Evolutionary conservation across 2,329 filamentous ascomycete genomes (phyloP), one percentile per base, ranked within the genome.

Genomic region (Hypocrella siamensis): DNA sequence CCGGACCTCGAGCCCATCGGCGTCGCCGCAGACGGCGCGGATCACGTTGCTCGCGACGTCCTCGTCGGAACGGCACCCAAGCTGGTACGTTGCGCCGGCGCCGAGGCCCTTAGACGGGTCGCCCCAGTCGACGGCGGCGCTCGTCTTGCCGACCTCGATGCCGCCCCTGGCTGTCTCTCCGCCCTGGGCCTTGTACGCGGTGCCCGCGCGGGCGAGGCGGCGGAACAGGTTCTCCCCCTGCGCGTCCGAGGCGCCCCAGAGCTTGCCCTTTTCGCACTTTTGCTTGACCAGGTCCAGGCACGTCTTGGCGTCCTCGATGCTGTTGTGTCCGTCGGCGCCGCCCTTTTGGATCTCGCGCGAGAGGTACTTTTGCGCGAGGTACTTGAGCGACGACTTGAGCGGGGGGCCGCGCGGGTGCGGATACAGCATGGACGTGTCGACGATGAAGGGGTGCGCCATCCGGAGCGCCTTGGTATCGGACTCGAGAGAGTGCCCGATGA

Each of bases 241-340:
- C 2, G 75, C 67, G 27, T 93, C 84, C 31, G 73, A 73, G 0
- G 78, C 79, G 22, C 84, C 90, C 82, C 86, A 98, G 17, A 64
- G 57, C 40, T 80, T 81, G 26, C 90, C 90, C 55, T 82, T 90
- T 52, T 96, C 86, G 52, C 88, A 94, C 53, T 98, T 98, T 48
- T 88, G 78, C 54, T 90, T 93, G 30, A 96, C 75, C 2, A 98
- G 75, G 46, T 96, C 86, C 11, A 98, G 74, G 40, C 85, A 92
- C 3, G 90, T 85, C 41, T 70, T 76, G 11, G 90, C 85, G 52
- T 98, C 90, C 54, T 98, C 90, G 39, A 93, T 69, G 36, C 82
- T 90, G 62, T 96, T 79, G 51, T 98, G 90, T 12, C 90, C 90
- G 12, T 51, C 51, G 12, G 65, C 63, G 31, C 79, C 79, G 27